These are phyloP conservation scores for Pulveroboletus sp. DNA, from an alignment of 768 basidiomycete genomes.

Conservation along the genomic window DNA sequence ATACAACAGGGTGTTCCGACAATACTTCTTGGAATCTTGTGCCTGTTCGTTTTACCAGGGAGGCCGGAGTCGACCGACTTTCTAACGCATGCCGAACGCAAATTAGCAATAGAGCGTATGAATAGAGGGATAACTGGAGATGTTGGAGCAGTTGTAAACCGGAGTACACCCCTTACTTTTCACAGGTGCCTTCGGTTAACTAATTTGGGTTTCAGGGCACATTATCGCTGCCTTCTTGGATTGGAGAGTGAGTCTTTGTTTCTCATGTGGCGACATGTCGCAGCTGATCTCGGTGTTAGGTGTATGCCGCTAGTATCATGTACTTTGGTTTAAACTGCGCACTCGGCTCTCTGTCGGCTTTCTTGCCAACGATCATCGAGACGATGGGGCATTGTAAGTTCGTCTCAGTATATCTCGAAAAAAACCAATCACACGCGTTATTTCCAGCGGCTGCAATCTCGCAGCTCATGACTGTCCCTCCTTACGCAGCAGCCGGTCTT, in stretches of 20 bases:
- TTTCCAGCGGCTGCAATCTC: conserved; percentile 40
- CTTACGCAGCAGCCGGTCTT: conserved; percentile 44
- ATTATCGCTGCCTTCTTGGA: conserved; percentile 43
- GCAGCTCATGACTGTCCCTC: conserved; percentile 53
- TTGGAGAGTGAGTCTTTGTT: conserved; percentile 35
- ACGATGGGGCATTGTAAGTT: conserved; percentile 46
- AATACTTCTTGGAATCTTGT: conserved; percentile 24
- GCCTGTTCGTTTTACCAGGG: conserved; percentile 30
- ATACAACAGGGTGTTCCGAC: conserved; percentile 55
- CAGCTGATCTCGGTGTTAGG: conserved; percentile 18
- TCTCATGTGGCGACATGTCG: neutral
- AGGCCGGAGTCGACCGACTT: conserved; percentile 34
- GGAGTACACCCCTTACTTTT: conserved; percentile 22
- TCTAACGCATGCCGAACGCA: conserved; percentile 32
- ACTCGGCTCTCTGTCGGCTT: conserved; percentile 48
- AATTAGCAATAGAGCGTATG: conserved; percentile 32
- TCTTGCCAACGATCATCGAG: conserved; percentile 54
- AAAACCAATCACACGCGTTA: neutral
- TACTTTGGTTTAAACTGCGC: conserved; percentile 50
- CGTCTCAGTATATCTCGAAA: neutral
- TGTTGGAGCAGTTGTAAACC: conserved; percentile 39
- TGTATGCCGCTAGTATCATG: conserved; percentile 48
- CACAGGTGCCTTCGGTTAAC: neutral
- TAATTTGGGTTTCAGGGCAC: conserved; percentile 32
- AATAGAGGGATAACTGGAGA: conserved; percentile 44